Evolutionary conservation across 192 early-diverging fungal species (phyloP).

Genomic region (Dimargaris verticillata): DNA sequence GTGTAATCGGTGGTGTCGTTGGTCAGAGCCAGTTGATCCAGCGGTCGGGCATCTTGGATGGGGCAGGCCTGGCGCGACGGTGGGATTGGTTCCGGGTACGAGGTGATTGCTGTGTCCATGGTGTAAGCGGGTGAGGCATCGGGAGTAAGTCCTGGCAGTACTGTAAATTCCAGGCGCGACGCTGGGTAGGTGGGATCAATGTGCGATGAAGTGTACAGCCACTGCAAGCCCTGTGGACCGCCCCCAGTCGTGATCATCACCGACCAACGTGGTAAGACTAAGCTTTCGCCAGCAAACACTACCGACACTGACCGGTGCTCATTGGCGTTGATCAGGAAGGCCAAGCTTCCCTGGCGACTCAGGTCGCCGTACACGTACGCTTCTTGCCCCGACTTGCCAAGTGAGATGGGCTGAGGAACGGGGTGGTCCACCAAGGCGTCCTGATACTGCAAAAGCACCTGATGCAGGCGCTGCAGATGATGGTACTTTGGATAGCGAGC

Average conservation of each 20-base stretch:
- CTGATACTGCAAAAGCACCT: constrained; percentile 13
- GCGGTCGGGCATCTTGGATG: constrained; percentile 9
- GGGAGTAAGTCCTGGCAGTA: background rate
- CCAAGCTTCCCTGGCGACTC: constrained; percentile 12
- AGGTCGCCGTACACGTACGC: constrained; percentile 18
- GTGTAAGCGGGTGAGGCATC: constrained; percentile 11
- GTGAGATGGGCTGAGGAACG: constrained; percentile 10
- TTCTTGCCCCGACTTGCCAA: background rate
- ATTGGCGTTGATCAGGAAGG: constrained; percentile 20
- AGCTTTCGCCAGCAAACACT: constrained; percentile 12
- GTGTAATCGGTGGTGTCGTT: constrained; percentile 24
- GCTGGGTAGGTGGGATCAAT: constrained; percentile 10
- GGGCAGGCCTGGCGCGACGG: constrained; percentile 12
- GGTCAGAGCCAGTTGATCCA: constrained; percentile 21
- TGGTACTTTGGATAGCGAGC: constrained; percentile 30
- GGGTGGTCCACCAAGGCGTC: constrained; percentile 13
- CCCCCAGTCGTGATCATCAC: constrained; percentile 12
- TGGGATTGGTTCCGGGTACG: constrained; percentile 12
- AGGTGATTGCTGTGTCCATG: background rate
- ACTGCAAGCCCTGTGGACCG: background rate
- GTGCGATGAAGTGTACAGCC: constrained; percentile 20
- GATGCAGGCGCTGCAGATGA: constrained; percentile 21
- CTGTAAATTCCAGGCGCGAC: constrained; percentile 12
- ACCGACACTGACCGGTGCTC: constrained; percentile 3
- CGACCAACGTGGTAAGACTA: constrained; percentile 19